Evolutionary conservation across 2,329 filamentous ascomycete genomes (phyloP).

Genomic region (Parascedosporium putredinis): DNA sequence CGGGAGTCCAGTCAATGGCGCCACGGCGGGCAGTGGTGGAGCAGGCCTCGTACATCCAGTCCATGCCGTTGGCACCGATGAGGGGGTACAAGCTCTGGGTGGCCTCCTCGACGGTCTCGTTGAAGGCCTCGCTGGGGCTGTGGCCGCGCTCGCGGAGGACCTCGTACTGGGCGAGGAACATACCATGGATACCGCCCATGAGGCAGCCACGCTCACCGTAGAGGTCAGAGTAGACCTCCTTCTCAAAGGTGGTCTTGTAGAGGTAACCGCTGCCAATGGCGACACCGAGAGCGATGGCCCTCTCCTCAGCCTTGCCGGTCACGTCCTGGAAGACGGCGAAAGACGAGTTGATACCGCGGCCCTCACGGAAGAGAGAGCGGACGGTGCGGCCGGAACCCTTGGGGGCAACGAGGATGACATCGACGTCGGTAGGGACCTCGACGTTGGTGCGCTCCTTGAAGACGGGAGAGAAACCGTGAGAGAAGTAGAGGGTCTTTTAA

Average conservation of each 20-base stretch:
- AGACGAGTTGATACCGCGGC: conserved; percentile 99
- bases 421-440: conserved; percentile 87
- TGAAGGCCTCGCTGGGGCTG: conserved; percentile 97
- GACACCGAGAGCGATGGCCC: conserved; percentile 91
- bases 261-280: conserved; percentile 97
- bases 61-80: conserved; percentile 96
- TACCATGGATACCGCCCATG: conserved; percentile 99
- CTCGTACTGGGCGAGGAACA: conserved; percentile 99
- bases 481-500: conserved; percentile 97
- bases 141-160: conserved; percentile 98
- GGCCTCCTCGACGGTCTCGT: conserved; percentile 99
- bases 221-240: conserved; percentile 99
- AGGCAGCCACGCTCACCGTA: conserved; percentile 99
- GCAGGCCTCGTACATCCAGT: conserved; percentile 99
- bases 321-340: conserved; percentile 98
- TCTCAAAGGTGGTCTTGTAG: conserved; percentile 99
- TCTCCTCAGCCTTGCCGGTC: conserved; percentile 95
- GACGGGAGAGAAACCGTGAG: conserved; percentile 98
- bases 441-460: conserved; percentile 99
- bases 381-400: conserved; percentile 99
- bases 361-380: conserved; percentile 96
- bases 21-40: conserved; percentile 96
- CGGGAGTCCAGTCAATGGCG: conserved; percentile 95
- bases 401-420: conserved; percentile 98
- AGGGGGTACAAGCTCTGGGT: conserved; percentile 96